Evolutionary conservation across 2,329 filamentous ascomycete species (phyloP).

Genomic region (Fusarium coicis): DNA sequence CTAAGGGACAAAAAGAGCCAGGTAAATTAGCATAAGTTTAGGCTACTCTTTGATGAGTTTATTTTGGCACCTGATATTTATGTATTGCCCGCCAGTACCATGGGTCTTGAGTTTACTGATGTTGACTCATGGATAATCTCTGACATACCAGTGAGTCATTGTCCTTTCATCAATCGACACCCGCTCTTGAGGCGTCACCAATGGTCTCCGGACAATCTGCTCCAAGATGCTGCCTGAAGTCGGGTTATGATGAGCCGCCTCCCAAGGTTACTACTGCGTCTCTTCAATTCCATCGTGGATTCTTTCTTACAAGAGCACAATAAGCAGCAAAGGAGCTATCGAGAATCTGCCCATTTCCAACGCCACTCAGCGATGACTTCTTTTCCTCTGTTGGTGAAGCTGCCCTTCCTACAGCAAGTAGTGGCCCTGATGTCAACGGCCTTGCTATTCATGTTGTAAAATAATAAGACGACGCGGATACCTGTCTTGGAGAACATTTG

Average conservation of each 20-base stretch:
- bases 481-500: too few species aligned
- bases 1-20: accelerated
- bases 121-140: neutral
- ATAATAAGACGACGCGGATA: neutral
- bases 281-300: too few species aligned
- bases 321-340: too few species aligned
- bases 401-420: neutral
- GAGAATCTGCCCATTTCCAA: accelerated
- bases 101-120: neutral
- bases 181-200: neutral
- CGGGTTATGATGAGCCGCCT: neutral
- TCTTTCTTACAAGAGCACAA: too few species aligned
- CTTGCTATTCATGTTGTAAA: neutral
- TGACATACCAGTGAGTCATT: neutral
- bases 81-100: too few species aligned
- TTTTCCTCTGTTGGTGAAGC: neutral
- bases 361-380: too few species aligned
- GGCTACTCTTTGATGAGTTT: neutral
- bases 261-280: neutral
- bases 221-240: neutral
- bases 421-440: too few species aligned
- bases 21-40: too few species aligned
- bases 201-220: neutral
- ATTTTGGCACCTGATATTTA: neutral
- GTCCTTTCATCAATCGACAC: accelerated